Conservation (phyloP, 495 filamentous ascomycete species). For the Hypoxylon trugodes region DNA sequence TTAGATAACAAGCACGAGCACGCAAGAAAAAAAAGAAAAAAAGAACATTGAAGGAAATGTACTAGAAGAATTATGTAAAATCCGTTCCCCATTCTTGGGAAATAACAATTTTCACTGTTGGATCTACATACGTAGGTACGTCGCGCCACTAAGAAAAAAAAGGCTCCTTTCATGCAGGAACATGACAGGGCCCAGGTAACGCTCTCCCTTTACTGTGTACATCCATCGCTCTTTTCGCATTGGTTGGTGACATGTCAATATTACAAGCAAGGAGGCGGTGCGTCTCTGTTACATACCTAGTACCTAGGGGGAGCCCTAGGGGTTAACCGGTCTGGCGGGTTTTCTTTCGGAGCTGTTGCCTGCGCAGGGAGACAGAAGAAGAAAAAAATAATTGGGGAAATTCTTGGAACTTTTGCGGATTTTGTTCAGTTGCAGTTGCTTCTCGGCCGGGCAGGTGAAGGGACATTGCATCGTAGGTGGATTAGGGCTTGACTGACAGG, state of each 20-base stretch:
- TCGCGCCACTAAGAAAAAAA: constrained; percentile 15
- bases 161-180: constrained; percentile 32
- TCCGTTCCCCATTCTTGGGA: no score
- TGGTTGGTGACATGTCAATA: constrained; percentile 29
- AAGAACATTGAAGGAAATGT: neutral
- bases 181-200: neutral
- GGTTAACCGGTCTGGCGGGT: constrained; percentile 18
- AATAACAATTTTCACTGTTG: no score
- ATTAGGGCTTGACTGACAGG: neutral
- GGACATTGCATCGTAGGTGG: no score
- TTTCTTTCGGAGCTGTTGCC: no score
- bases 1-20: neutral
- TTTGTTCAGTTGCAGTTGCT: no score
- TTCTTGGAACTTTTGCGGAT: neutral
- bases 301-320: neutral
- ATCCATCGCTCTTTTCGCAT: neutral
- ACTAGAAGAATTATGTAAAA: no score
- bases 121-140: neutral
- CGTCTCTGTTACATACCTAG: neutral
- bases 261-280: constrained; percentile 13
- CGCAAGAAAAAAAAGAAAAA: neutral
- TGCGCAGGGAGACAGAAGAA: neutral
- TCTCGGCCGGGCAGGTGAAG: no score
- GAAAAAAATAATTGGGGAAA: no score
- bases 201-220: neutral